These are phyloP conservation scores for Fusarium luffae DNA, from an alignment of 2,329 filamentous ascomycete genomes.

Conservation along the genomic window DNA sequence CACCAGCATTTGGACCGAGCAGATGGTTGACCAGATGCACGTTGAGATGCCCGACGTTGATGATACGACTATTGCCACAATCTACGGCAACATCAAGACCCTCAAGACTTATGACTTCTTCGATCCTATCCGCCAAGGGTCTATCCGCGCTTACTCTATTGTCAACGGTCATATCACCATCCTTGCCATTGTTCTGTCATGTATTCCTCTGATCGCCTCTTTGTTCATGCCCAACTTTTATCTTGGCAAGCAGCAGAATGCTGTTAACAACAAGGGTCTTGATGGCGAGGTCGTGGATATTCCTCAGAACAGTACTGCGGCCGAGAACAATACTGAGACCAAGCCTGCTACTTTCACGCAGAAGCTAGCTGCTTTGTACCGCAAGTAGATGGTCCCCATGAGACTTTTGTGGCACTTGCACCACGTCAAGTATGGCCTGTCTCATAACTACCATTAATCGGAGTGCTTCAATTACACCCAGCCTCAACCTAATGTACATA, in stretches of 20 bases:
- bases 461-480: accelerated
- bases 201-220: conserved; percentile 49
- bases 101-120: conserved; percentile 49
- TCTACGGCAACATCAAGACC: conserved; percentile 52
- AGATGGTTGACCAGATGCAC: conserved; percentile 51
- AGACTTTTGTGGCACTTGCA: accelerated
- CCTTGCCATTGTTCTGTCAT: conserved; percentile 46
- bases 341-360: conserved; percentile 12
- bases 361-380: conserved; percentile 21
- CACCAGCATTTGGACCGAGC: conserved; percentile 53
- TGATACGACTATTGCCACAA: conserved; percentile 38
- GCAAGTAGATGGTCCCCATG: neutral
- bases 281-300: conserved; percentile 46
- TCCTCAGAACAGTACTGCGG: conserved; percentile 11
- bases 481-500: neutral
- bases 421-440: no score
- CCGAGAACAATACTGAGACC: neutral
- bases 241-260: conserved; percentile 51
- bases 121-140: conserved; percentile 51
- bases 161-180: conserved; percentile 52
- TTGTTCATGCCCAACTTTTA: conserved; percentile 57
- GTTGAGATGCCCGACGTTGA: conserved; percentile 46
- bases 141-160: conserved; percentile 51
- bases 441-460: accelerated
- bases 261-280: conserved; percentile 49